Conservation (phyloP, 2,329 filamentous ascomycete genomes). For the Colletotrichum tropicale region DNA sequence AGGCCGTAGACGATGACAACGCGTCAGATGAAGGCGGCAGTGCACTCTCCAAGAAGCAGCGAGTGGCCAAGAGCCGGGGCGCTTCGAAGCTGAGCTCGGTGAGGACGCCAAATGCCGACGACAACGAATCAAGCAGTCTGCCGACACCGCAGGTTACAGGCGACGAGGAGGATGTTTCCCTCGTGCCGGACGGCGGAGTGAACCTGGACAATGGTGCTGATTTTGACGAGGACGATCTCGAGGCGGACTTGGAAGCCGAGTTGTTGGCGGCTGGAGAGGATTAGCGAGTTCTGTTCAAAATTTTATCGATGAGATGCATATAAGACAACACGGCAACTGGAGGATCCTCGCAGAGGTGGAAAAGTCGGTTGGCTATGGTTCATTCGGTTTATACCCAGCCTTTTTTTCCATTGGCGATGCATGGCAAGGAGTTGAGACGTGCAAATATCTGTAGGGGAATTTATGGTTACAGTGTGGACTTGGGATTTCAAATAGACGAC, state of each 20-base stretch:
- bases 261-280: constrained; percentile 55
- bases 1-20: constrained; percentile 26
- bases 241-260: constrained; percentile 67
- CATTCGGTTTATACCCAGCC: constrained; percentile 22
- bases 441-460: constrained; percentile 7
- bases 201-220: constrained; percentile 39
- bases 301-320: background rate
- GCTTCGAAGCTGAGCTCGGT: constrained; percentile 52
- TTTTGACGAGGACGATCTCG: constrained; percentile 57
- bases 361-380: constrained; percentile 19
- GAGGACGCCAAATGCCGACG: constrained; percentile 42
- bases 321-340: background rate
- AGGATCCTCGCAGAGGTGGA: background rate
- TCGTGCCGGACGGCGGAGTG: constrained; percentile 22
- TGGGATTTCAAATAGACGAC: background rate
- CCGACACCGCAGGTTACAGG: constrained; percentile 45
- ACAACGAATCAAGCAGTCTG: constrained; percentile 38
- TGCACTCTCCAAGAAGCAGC: constrained; percentile 55
- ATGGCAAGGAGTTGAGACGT: constrained; percentile 24
- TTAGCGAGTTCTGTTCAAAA: background rate
- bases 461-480: background rate
- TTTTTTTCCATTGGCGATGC: constrained; percentile 19
- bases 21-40: constrained; percentile 27
- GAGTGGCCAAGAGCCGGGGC: constrained; percentile 47
- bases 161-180: constrained; percentile 42